These are phyloP conservation scores for Aegilops sharonensis DNA, from an alignment of 176 grass and related monocot species.

Conservation along the genomic window DNA sequence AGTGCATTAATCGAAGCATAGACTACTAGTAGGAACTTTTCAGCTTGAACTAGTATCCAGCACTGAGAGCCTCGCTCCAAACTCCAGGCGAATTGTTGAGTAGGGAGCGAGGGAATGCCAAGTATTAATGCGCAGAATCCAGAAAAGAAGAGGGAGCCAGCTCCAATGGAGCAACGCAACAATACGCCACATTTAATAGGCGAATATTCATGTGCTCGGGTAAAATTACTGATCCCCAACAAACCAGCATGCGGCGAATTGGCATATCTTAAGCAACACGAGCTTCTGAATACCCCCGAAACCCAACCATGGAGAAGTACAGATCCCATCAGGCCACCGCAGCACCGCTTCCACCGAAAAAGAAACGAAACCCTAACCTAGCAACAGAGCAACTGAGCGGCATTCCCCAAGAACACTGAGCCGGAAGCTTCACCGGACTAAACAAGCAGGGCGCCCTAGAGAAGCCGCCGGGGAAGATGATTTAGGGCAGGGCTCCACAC, in stretches of 20 bases:
- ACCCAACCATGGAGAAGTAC: background rate
- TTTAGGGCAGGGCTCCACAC: background rate
- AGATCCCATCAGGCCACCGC: background rate
- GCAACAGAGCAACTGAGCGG: background rate
- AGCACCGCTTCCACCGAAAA: background rate
- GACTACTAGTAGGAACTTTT: constrained; percentile 1
- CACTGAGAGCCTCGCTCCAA: background rate
- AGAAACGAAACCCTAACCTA: background rate
- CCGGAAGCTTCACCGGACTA: background rate
- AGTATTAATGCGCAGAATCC: background rate
- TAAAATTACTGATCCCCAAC: background rate
- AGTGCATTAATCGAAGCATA: constrained; percentile 28
- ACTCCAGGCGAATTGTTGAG: background rate
- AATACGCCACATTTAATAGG: background rate
- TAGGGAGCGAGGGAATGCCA: background rate
- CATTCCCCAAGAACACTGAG: background rate
- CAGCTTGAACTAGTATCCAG: background rate
- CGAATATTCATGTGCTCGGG: background rate
- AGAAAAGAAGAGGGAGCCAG: background rate
- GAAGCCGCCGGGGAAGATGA: background rate
- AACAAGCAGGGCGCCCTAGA: background rate
- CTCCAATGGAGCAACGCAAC: background rate
- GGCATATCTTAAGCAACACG: background rate
- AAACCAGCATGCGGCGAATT: background rate
- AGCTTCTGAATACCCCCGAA: background rate